phyloP scores from a whole-genome alignment of 352 stramenopile species.

The Pythium aquatile region DNA sequence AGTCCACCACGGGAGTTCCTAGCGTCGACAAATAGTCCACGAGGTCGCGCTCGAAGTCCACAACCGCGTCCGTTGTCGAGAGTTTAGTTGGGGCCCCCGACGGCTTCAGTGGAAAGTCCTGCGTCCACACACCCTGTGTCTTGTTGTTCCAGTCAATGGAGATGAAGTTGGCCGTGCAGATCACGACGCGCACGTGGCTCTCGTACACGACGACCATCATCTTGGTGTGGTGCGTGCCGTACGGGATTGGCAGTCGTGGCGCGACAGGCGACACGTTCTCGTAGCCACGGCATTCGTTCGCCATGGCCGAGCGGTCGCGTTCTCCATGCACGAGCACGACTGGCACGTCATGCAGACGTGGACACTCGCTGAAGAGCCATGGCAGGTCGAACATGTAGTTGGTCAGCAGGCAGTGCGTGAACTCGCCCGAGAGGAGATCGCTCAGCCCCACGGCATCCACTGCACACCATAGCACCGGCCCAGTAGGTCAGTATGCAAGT shows the following conservation, averaged over 20 bases:
- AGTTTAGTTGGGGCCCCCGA: not conserved
- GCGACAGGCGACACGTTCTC: slow-evolving; percentile 58
- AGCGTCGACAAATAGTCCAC: slow-evolving; percentile 59
- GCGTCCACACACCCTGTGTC: slow-evolving; percentile 80
- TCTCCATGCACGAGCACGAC: slow-evolving; percentile 82
- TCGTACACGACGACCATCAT: slow-evolving; percentile 77
- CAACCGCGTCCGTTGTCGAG: not conserved
- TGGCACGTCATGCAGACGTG: slow-evolving; percentile 52
- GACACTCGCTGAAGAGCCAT: slow-evolving; percentile 70
- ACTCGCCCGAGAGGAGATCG: slow-evolving; percentile 60
- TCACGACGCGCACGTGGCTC: slow-evolving; percentile 65
- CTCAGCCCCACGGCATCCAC: slow-evolving; percentile 40
- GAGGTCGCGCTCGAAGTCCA: slow-evolving; percentile 67
- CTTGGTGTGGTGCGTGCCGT: slow-evolving; percentile 87
- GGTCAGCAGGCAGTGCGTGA: slow-evolving; percentile 60
- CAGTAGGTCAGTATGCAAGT: not conserved
- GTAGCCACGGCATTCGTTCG: slow-evolving; percentile 53
- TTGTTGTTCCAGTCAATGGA: slow-evolving; percentile 79
- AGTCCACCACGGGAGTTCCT: slow-evolving; percentile 37
- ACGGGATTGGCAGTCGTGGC: slow-evolving; percentile 76
- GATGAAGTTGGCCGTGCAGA: slow-evolving; percentile 88
- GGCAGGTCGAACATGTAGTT: slow-evolving; percentile 83
- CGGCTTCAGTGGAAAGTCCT: slow-evolving; percentile 73
- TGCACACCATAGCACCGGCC: slow-evolving; percentile 13
- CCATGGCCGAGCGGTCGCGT: slow-evolving; percentile 52